Base-by-base conservation (phyloP, 352 stramenopile genomes). In the Globisporangium emineosum region DNA sequence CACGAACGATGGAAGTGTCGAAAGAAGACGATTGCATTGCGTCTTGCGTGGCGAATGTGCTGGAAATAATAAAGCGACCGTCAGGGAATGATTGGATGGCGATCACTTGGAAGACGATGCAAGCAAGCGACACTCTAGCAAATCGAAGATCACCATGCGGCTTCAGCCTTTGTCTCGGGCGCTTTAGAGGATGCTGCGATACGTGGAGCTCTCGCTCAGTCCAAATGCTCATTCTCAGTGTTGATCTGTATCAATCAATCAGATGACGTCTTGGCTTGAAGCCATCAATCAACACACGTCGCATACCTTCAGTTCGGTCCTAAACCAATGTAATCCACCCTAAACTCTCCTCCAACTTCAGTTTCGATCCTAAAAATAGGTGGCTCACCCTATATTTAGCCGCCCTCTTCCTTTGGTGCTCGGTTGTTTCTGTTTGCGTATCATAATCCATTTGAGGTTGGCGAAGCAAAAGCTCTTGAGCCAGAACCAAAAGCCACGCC, bases 381-480 rank as follows among this genome's bases (percentile, higher is more conserved):
- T 43, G 12, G 9, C 2, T n/a, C 29, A 57, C 52, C 8, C 19
- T 57, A 57, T 29, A 27, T 27, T 56, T 4, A 40, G 15, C 7
- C 2, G 9, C 32, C 6, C 10, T 8, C 12, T 47, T 59, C 53
- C 25, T 27, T n/a, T 6, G 27, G 12, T 58, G 57, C 33, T 65
- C n/a, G n/a, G 59, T 57, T 6, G 51, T 42, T 58, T 65, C 49
- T 65, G 60, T 57, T 65, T 65, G 60, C 60, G 60, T 60, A 65
- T 65, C 60, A 59, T 53, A 57, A 33, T 43, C 19, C 21, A 53
- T 45, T 51, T 62, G 40, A 61, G 55, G 37, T 37, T 58, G 12
- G 56, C 40, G 19, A 54, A 54, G 25, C 32, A 47, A 45, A 37
- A 57, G 49, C 43, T 45, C 37, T 15, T n/a, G 2, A 23, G 52